phyloP scores from a whole-genome alignment of 305 asterid genomes.

The Salvia sclarea region DNA sequence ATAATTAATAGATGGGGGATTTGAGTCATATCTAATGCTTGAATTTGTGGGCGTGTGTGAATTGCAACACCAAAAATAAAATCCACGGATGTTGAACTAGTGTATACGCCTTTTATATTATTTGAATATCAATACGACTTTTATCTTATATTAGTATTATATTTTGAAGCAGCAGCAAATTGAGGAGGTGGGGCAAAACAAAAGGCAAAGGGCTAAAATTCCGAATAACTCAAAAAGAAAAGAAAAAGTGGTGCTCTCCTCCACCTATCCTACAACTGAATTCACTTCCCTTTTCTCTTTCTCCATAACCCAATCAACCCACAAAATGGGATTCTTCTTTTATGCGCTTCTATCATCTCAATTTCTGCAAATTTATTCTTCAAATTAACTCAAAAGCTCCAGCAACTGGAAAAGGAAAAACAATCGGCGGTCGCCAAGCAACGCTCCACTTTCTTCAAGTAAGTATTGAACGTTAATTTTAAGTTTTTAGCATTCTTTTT shows the following conservation, averaged over 20 bases:
- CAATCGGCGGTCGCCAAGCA: conserved; percentile 12
- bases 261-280: background rate
- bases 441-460: background rate
- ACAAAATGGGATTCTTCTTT: background rate
- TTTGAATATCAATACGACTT: no score
- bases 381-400: background rate
- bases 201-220: background rate
- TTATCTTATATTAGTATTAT: no score
- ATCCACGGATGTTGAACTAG: no score
- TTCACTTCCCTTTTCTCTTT: background rate
- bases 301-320: background rate
- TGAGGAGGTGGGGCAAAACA: no score
- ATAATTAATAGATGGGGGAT: no score
- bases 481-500: background rate
- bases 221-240: background rate
- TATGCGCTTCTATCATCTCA: background rate
- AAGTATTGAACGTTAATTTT: background rate
- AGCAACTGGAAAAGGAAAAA: background rate
- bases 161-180: no score
- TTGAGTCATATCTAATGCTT: no score
- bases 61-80: no score
- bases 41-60: no score
- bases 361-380: background rate
- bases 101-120: no score
- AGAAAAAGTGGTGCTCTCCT: background rate